Base-by-base conservation (phyloP, 345 rosid genomes). In the Syzygium jambos region DNA sequence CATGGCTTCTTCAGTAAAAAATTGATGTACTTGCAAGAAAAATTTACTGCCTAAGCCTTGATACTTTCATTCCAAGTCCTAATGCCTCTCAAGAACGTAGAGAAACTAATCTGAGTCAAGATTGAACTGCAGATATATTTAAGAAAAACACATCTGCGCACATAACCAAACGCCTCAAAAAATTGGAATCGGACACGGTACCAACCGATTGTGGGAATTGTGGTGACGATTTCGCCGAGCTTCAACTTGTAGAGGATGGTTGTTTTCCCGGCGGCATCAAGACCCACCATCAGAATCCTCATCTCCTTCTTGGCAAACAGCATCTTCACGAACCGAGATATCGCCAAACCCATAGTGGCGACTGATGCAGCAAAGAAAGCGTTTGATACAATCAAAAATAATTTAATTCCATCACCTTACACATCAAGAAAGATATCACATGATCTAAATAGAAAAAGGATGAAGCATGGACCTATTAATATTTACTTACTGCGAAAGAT, bases 201-300 rank as follows among this genome's bases (percentile, higher is more conserved):
- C 77, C 85, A 93, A 95, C 96, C 95, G 80, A 94, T 94, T 7
- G 98, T 95, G 57, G 98, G 97, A 34, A 94, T 95, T 87, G 97
- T 94, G 65, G 97, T 95, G 52, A 94, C 95, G 49, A 94, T 91
- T 86, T 94, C 95, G 41, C 98, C 96, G 49, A 94, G 96, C 90
- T 95, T 95, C 84, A 94, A 90, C 90, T 94, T 94, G 94, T 94
- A 94, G 84, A 95, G 94, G 52, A 94, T 95, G 87, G 98, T 94
- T 86, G 98, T 95, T 90, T 93, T 95, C 17, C 98, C 98, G 77
- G 95, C 93, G 80, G 96, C 98, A 89, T 94, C 96, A 41, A 94
- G 92, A 88, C 96, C 96, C 86, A 95, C 96, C 98, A 95, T 95
- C 68, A 95, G 90, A 88, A 94, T 94, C 78, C 96, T 91, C 96